Evolutionary conservation across 2,329 filamentous ascomycete species (phyloP).

Genomic region (Neurospora sp.): DNA sequence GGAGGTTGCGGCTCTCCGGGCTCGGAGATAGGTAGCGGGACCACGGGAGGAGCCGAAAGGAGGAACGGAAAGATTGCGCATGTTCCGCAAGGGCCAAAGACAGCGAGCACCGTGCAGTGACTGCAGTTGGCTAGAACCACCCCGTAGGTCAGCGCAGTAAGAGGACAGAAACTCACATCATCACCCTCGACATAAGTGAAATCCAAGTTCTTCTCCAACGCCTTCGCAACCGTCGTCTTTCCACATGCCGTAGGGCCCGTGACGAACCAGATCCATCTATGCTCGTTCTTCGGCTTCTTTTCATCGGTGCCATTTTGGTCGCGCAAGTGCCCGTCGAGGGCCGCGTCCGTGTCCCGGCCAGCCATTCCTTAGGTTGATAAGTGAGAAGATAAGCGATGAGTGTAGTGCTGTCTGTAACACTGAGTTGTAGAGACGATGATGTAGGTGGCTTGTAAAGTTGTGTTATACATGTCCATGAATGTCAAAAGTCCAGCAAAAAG

Average conservation of each 20-base stretch:
- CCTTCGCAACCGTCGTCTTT: conserved; percentile 48
- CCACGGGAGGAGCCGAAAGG: background rate
- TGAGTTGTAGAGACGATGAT: background rate
- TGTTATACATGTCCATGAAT: background rate
- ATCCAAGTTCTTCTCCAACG: conserved; percentile 36
- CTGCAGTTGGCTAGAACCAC: background rate
- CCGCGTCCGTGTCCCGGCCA: background rate
- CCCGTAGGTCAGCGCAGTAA: background rate
- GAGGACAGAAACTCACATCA: conserved; percentile 36
- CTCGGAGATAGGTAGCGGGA: background rate
- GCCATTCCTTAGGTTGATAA: background rate
- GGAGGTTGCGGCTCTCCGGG: background rate
- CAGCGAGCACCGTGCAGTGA: background rate
- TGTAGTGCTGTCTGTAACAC: background rate
- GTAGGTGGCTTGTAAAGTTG: background rate
- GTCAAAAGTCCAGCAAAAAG: background rate
- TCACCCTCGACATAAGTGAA: conserved; percentile 51
- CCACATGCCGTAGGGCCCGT: conserved; percentile 52
- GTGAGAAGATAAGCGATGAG: background rate
- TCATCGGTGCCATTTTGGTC: background rate
- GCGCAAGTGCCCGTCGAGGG: background rate
- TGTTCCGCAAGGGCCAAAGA: too few species aligned
- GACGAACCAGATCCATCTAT: conserved; percentile 47
- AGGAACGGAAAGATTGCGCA: background rate
- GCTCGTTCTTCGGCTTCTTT: background rate